These are phyloP conservation scores for Cytidiella melzeri DNA, from an alignment of 768 basidiomycete species.

Conservation along the genomic window DNA sequence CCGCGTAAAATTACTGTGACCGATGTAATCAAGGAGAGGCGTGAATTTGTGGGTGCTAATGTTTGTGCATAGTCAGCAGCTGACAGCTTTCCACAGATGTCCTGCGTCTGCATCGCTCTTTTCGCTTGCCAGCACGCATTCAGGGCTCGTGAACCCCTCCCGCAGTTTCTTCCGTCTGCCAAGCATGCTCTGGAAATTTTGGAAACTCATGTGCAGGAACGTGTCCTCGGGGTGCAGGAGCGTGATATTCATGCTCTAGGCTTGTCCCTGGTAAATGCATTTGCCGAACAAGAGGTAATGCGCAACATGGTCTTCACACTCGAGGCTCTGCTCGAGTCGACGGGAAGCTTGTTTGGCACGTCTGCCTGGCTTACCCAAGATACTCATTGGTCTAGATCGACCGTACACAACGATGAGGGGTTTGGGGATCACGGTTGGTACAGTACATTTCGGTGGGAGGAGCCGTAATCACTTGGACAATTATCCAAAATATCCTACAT, in stretches of 20 bases:
- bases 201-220: constrained; percentile 28
- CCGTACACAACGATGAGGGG: constrained; percentile 12
- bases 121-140: constrained; percentile 46
- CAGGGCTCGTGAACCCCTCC: constrained; percentile 38
- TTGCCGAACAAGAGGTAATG: constrained; percentile 39
- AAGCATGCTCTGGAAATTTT: constrained; percentile 34
- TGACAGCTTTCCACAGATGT: constrained; percentile 31
- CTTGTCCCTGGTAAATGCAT: constrained; percentile 34
- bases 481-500: not conserved
- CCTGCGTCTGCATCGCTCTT: constrained; percentile 40
- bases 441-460: constrained; percentile 25
- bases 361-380: constrained; percentile 35
- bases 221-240: constrained; percentile 23
- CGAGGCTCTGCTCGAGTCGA: constrained; percentile 34
- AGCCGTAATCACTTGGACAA: constrained; percentile 1
- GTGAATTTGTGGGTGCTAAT: constrained; percentile 35
- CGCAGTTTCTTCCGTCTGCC: constrained; percentile 44
- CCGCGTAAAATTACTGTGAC: constrained; percentile 38
- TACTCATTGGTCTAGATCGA: constrained; percentile 16
- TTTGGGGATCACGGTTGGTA: constrained; percentile 24
- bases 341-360: constrained; percentile 39
- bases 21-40: constrained; percentile 33
- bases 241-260: constrained; percentile 28
- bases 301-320: constrained; percentile 36
- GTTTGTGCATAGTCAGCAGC: not conserved